Evolutionary conservation across 441 rosid genomes (phyloP), one percentile per base, ranked within the genome.

Genomic region (Aleurites moluccanus): DNA sequence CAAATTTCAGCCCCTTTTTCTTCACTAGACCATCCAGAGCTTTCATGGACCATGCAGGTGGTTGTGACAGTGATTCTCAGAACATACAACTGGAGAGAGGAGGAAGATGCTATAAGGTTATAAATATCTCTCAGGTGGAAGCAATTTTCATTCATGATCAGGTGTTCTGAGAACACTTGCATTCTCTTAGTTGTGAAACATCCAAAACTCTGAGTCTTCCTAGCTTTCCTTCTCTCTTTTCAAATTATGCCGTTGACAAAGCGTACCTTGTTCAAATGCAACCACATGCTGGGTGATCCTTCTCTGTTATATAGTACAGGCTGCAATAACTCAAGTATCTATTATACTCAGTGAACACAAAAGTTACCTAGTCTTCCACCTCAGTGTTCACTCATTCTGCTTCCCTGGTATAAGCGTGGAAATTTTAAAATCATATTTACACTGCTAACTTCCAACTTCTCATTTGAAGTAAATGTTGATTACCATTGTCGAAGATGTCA

Each of bases 181-280:
- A 1, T n/a, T n/a, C 66, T 15, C 15, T 33, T 3, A 18, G 56
- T 21, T 84, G 88, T 63, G 28, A 16, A 6, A 76, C 70, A 63
- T 79, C 80, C 45, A 74, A 75, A 25, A 64, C 50, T 72, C 75
- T 79, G 53, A 77, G 79, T 44, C 69, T 79, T 69, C 84, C 86
- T 30, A 16, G 27, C 15, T 70, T 72, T 7, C 85, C 87, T 25
- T 79, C 70, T 77, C 45, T 69, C 72, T 61, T 77, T 79, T 4
- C 15, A 40, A 9, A 35, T 71, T 0, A 7, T n/a, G n/a, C n/a
- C n/a, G n/a, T n/a, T 0, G 2, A 1, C 1, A 1, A 67, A 55
- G 2, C n/a, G 30, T 55, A 74, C 64, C 72, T 59, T 83, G 77
- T 77, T 67, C 75, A 75, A 70, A 73, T 86, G 86, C 75, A 61